Conservation (phyloP, 768 basidiomycete genomes). For the Pilatotrama ljubarskyi region DNA sequence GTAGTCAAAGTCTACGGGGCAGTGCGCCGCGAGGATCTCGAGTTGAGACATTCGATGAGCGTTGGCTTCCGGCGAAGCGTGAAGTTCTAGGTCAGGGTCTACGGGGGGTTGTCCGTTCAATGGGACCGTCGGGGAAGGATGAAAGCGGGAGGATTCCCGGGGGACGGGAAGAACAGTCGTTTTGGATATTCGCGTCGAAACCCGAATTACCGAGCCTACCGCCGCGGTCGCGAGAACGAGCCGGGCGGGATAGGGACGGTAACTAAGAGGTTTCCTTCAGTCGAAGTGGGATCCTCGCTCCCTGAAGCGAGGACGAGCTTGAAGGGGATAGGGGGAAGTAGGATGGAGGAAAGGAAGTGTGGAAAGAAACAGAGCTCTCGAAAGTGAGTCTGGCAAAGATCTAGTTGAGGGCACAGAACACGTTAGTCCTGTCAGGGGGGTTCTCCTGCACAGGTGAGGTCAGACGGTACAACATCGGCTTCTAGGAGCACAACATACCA, state of each 20-base stretch:
- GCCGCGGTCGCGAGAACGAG: conserved; percentile 65
- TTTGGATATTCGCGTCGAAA: conserved; percentile 35
- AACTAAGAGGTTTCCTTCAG: conserved; percentile 49
- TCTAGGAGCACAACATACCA: conserved; percentile 46
- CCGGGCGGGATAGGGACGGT: conserved; percentile 65
- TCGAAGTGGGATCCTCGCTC: conserved; percentile 66
- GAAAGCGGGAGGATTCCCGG: conserved; percentile 14
- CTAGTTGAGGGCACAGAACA: conserved; percentile 1
- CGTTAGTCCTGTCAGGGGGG: conserved; percentile 63
- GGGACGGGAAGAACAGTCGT: conserved; percentile 17
- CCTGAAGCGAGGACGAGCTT: conserved; percentile 66
- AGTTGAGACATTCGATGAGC: conserved; percentile 54
- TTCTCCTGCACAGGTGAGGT: conserved; percentile 53
- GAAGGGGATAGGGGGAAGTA: conserved; percentile 35
- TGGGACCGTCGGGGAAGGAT: neutral
- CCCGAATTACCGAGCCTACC: conserved; percentile 73
- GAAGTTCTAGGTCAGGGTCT: conserved; percentile 27
- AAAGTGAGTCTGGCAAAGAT: conserved; percentile 14
- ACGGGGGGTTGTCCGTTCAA: conserved; percentile 19
- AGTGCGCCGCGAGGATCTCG: conserved; percentile 45
- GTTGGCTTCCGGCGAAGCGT: conserved; percentile 20
- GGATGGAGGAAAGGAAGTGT: conserved; percentile 8
- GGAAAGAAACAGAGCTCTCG: conserved; percentile 9
- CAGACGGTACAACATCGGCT: neutral
- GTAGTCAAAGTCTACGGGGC: conserved; percentile 33